Evolutionary conservation across 495 filamentous ascomycete species (phyloP).

Genomic region (Tuber borchii): DNA sequence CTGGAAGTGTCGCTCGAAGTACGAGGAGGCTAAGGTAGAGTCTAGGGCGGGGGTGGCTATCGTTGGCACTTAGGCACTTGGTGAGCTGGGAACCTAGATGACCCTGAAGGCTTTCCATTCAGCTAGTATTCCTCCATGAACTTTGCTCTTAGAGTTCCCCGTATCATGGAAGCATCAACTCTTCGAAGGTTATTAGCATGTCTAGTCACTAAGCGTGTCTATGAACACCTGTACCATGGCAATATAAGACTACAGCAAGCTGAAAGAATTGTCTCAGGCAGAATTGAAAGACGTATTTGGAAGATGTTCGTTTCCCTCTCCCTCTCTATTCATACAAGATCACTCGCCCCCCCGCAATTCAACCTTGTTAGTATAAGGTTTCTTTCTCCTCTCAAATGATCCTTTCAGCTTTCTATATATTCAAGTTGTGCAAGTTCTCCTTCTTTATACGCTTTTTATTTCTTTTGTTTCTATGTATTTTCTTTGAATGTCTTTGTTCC

Average conservation of each 20-base stretch:
- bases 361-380: too few relatives aligned
- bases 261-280: conserved; percentile 78
- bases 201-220: too few relatives aligned
- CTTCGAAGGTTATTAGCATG: conserved; percentile 84
- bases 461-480: too few relatives aligned
- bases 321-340: not conserved
- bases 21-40: conserved; percentile 79
- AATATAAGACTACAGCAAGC: conserved; percentile 60
- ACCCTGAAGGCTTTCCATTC: conserved; percentile 99
- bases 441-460: too few relatives aligned
- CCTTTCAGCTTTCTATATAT: too few relatives aligned
- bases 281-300: conserved; percentile 78
- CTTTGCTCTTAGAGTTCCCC: conserved; percentile 96
- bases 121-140: conserved; percentile 97
- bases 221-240: conserved; percentile 69
- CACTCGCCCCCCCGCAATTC: conserved; percentile 25
- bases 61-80: conserved; percentile 93
- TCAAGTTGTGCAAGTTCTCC: too few relatives aligned
- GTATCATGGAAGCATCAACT: conserved; percentile 99
- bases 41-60: conserved; percentile 96
- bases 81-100: conserved; percentile 98
- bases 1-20: conserved; percentile 72
- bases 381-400: too few relatives aligned
- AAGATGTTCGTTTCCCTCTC: conserved; percentile 49
- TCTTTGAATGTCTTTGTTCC: too few relatives aligned